Conservation (phyloP, 805 yeast genomes). For the Zygosaccharomyces rouxii region DNA sequence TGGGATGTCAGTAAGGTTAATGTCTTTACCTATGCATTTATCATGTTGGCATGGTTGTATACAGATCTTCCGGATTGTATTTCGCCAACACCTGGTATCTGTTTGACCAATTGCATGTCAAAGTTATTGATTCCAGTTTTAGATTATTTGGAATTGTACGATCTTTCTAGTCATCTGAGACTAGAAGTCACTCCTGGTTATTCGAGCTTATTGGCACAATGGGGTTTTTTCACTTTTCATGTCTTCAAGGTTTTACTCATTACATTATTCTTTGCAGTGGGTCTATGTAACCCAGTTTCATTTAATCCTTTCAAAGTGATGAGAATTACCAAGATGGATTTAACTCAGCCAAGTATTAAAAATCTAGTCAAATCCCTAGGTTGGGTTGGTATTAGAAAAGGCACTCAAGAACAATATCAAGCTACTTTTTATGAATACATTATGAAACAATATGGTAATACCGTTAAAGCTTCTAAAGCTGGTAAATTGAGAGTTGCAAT, state of each 20-base stretch:
- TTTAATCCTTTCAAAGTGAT: conserved; percentile 39
- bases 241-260: conserved; percentile 53
- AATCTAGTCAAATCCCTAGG: conserved; percentile 60
- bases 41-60: conserved; percentile 71
- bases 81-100: conserved; percentile 89
- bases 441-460: conserved; percentile 66
- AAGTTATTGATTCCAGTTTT: conserved; percentile 31
- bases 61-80: conserved; percentile 87
- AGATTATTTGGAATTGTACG: conserved; percentile 37
- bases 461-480: conserved; percentile 67
- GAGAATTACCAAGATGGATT: conserved; percentile 33
- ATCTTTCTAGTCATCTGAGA: conserved; percentile 44
- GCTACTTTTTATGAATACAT: conserved; percentile 60
- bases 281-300: conserved; percentile 72
- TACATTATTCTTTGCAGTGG: conserved; percentile 57
- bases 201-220: conserved; percentile 47
- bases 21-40: conserved; percentile 14
- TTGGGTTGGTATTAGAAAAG: conserved; percentile 91
- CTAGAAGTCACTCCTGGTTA: conserved; percentile 45
- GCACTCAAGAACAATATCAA: conserved; percentile 64
- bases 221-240: conserved; percentile 70
- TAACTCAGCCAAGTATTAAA: conserved; percentile 30
- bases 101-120: conserved; percentile 60
- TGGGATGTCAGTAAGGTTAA: conserved; percentile 27
- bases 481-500: conserved; percentile 62